Base-by-base conservation (phyloP, 192 early-diverging fungal species). In the Lobosporangium transversale region DNA sequence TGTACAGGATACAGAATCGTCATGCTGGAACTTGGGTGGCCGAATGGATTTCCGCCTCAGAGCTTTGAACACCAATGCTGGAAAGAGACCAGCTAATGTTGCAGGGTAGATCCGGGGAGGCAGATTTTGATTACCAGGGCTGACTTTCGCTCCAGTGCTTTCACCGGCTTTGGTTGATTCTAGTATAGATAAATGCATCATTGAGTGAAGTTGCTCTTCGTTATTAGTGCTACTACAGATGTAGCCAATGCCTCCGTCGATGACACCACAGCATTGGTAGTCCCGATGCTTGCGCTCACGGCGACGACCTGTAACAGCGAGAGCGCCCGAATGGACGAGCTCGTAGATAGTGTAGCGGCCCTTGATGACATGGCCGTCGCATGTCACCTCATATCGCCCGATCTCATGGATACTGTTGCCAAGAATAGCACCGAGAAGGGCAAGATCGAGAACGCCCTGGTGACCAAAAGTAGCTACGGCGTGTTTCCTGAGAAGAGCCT, bases 321-420 rank as follows among this genome's bases (percentile, higher is more conserved):
- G 59, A 7, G 53, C 53, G 0, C 73, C 73, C 30, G 62, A 76
- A 23, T 76, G 63, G 2, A 76, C 64, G 18, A 76, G 58, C 20
- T 76, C 73, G 23, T 76, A 67, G 35, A 76, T 67, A 0, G 73
- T 37, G 32, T 62, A 76, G 20, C 62, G 58, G 1, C 73, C 73
- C 0, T 62, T 58, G 6, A 67, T 59, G 2, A 67, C 27, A 9
- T n/a, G 12, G 0, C 73, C 73, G 35, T 76, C 64, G 36, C 73
- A 76, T 43, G 73, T 76, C 14, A 76, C 65, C 24, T 35, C 48
- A 51, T 62, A 76, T 3, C 73, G 73, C 1, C 73, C 73, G 51
- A 76, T 76, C 40, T 76, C 73, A 4, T 53, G 63, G 26, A 76
- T 76, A 29, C 67, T 66, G 53, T 76, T 76, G 21, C 73, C 73